A percentile compares a stretch with the other conserved stretches of the same genome.
Conservation (phyloP, 1,139 yeast species). For the Yamadazyma conglobata region DNA sequence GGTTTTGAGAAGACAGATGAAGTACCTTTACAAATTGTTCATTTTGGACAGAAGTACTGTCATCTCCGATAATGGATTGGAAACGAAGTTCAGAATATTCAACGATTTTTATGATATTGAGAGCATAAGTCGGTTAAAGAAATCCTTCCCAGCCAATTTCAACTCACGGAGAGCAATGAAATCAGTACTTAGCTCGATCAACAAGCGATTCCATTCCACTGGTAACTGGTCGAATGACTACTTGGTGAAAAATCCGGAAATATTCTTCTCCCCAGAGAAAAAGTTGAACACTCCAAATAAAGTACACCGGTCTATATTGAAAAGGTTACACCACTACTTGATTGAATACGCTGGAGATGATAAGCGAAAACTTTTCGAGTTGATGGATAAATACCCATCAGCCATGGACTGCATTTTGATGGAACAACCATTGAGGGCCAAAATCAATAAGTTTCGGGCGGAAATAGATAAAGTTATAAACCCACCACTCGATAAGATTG, state of each 20-base stretch:
- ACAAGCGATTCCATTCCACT: conserved; percentile 6
- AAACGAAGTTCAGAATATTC: conserved; percentile 21
- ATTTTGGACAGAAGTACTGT: conserved; percentile 7
- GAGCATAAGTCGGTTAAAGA: conserved; percentile 1
- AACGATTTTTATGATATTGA: conserved; percentile 25
- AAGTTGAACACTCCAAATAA: conserved; percentile 5
- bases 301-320: conserved; percentile 3
- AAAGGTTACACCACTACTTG: conserved; percentile 11
- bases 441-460: conserved; percentile 21
- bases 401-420: conserved; percentile 29
- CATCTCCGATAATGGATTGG: conserved; percentile 8
- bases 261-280: conserved; percentile 13
- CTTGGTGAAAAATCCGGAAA: conserved; percentile 11
- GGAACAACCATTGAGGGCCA: conserved; percentile 17
- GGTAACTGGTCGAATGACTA: conserved; percentile 7
- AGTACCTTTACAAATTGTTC: conserved; percentile 24
- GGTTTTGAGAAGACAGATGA: conserved; percentile 19
- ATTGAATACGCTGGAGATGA: conserved; percentile 17
- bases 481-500: conserved; percentile 17
- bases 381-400: conserved; percentile 33
- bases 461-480: conserved; percentile 20
- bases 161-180: conserved; percentile 5
- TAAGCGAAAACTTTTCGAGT: conserved; percentile 17
- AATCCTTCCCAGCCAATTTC: conserved; percentile 3
- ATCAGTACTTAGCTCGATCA: conserved; percentile 1